A percentile compares a stretch with the other conserved stretches of the same genome.
Conservation (phyloP, 495 filamentous ascomycete genomes). For the Xeromyces bisporus region DNA sequence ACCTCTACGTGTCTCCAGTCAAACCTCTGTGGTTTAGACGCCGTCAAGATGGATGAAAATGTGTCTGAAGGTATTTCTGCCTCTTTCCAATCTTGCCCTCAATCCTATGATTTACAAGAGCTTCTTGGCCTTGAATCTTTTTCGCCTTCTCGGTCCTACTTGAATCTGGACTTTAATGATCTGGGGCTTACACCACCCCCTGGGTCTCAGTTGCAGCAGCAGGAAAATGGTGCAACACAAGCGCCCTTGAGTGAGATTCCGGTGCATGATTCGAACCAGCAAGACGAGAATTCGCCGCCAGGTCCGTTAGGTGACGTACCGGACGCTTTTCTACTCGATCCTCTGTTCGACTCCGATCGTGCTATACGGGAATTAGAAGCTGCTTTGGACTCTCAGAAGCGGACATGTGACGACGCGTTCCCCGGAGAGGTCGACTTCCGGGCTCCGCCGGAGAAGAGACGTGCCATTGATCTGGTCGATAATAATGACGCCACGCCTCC, state of each 20-base stretch:
- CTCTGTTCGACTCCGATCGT: constrained; percentile 9
- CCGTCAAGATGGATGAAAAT: constrained; percentile 16
- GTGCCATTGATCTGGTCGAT: constrained; percentile 2
- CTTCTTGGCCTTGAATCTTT: constrained; percentile 6
- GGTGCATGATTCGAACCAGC: not conserved
- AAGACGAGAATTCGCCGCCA: not conserved
- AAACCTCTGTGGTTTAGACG: too few species aligned
- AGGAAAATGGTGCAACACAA: constrained; percentile 2
- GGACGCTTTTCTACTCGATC: constrained; percentile 6
- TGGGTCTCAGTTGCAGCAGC: constrained; percentile 17
- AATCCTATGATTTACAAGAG: constrained; percentile 5
- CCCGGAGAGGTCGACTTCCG: constrained; percentile 4
- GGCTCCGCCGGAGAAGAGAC: constrained; percentile 7
- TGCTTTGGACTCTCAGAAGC: constrained; percentile 9
- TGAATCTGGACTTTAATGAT: constrained; percentile 15
- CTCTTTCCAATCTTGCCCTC: constrained; percentile 14
- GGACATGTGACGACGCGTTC: constrained; percentile 10
- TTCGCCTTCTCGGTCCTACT: constrained; percentile 4
- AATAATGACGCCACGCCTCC: constrained; percentile 2
- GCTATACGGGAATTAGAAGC: constrained; percentile 8
- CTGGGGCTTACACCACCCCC: constrained; percentile 31
- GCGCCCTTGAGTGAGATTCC: constrained; percentile 2
- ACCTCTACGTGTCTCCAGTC: too few species aligned
- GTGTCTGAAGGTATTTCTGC: constrained; percentile 26
- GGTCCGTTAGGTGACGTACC: not conserved